phyloP scores from a whole-genome alignment of 2,329 filamentous ascomycete genomes.

The Pleoardoris graminearum region DNA sequence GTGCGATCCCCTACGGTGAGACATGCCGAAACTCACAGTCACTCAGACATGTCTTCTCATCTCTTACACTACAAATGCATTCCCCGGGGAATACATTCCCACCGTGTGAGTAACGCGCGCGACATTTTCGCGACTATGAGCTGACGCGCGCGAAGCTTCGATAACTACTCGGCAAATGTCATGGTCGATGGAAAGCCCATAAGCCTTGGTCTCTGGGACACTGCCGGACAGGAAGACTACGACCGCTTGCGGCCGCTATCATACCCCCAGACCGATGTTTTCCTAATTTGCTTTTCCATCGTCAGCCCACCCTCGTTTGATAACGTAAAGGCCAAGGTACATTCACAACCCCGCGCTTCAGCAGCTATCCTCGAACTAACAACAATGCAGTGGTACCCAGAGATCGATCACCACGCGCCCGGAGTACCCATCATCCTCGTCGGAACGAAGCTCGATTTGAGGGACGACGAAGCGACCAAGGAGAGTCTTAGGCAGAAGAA shows the following conservation, averaged over 20 bases:
- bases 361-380: slow-evolving; percentile 24
- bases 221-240: slow-evolving; percentile 97
- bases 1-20: slow-evolving; percentile 31
- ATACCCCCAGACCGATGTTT: slow-evolving; percentile 97
- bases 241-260: slow-evolving; percentile 92
- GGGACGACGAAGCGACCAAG: slow-evolving; percentile 82
- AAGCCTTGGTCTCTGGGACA: slow-evolving; percentile 97
- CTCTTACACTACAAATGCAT: slow-evolving; percentile 98
- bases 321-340: slow-evolving; percentile 97
- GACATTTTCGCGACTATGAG: slow-evolving; percentile 13
- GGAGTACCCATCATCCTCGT: slow-evolving; percentile 96
- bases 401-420: slow-evolving; percentile 95
- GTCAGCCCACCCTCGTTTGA: slow-evolving; percentile 97
- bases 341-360: slow-evolving; percentile 22
- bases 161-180: slow-evolving; percentile 98
- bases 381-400: slow-evolving; percentile 79
- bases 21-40: slow-evolving; percentile 28
- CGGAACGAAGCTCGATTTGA: slow-evolving; percentile 93
- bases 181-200: slow-evolving; percentile 99
- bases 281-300: slow-evolving; percentile 97
- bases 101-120: slow-evolving; percentile 71
- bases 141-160: slow-evolving; percentile 66
- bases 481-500: slow-evolving; percentile 85
- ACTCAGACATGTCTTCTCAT: slow-evolving; percentile 94
- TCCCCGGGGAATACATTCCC: slow-evolving; percentile 99